Evolutionary conservation across 768 basidiomycete genomes (phyloP).

Genomic region (Hortiboletus campestris): DNA sequence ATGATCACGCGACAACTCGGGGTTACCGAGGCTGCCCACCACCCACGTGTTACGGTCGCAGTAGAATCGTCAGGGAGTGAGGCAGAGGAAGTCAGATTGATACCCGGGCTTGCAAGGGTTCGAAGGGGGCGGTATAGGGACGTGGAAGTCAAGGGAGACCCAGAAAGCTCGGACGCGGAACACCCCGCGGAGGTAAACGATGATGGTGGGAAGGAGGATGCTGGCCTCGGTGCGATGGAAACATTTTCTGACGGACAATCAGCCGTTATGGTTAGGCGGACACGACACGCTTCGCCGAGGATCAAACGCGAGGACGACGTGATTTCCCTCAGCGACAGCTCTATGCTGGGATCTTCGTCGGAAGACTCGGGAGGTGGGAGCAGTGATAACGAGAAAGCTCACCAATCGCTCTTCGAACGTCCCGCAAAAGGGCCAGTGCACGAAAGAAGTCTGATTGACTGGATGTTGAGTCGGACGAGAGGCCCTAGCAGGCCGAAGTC

Average conservation of each 20-base stretch:
- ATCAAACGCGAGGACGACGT: slow-evolving; percentile 6
- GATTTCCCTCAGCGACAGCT: slow-evolving; percentile 25
- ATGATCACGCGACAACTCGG: slow-evolving; percentile 42
- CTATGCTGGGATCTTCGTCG: slow-evolving; percentile 3
- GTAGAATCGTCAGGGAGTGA: slow-evolving; percentile 27
- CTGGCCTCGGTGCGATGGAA: not conserved
- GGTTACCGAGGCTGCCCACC: slow-evolving; percentile 11
- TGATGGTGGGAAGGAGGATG: not conserved
- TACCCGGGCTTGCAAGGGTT: slow-evolving; percentile 52
- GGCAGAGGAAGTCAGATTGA: slow-evolving; percentile 39
- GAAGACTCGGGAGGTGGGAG: slow-evolving; percentile 14
- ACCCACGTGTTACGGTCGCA: slow-evolving; percentile 6
- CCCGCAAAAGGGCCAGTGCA: slow-evolving; percentile 24
- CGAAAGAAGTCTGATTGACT: slow-evolving; percentile 59
- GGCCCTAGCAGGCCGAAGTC: slow-evolving; percentile 13
- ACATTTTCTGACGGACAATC: slow-evolving; percentile 14
- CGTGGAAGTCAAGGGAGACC: slow-evolving; percentile 55
- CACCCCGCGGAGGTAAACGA: not conserved
- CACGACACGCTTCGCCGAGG: slow-evolving; percentile 6
- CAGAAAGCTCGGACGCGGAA: slow-evolving; percentile 55
- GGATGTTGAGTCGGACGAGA: slow-evolving; percentile 57
- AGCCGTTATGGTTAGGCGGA: slow-evolving; percentile 24
- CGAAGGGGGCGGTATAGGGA: slow-evolving; percentile 36
- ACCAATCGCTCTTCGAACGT: slow-evolving; percentile 32
- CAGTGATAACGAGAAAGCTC: slow-evolving; percentile 34